These are phyloP conservation scores for Pugionium cornutum DNA, from an alignment of 345 rosid species.

Conservation along the genomic window DNA sequence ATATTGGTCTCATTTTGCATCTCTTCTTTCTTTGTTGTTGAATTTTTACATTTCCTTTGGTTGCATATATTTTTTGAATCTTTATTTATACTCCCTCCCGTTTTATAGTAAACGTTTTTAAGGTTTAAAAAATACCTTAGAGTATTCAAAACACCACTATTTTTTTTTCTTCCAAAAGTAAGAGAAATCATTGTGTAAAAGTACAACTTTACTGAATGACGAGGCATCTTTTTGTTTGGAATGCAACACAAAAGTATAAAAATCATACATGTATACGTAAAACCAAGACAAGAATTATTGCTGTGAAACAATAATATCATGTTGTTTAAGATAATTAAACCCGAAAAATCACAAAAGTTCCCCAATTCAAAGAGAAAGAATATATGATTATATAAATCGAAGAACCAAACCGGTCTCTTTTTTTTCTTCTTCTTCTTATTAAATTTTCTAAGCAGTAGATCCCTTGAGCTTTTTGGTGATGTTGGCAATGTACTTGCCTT, in stretches of 20 bases:
- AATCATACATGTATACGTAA: slow-evolving; percentile 31
- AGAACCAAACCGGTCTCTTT: neutral
- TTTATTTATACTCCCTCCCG: no score
- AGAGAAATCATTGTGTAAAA: no score
- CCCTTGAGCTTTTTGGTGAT: slow-evolving; percentile 91
- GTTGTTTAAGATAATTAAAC: slow-evolving; percentile 29
- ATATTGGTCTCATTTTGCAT: no score
- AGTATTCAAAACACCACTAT: no score
- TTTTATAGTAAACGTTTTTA: no score
- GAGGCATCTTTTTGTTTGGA: slow-evolving; percentile 19
- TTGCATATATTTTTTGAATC: no score
- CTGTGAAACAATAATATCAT: slow-evolving; percentile 21
- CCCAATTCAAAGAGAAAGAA: slow-evolving; percentile 21
- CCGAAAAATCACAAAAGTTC: slow-evolving; percentile 29
- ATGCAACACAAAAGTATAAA: slow-evolving; percentile 14
- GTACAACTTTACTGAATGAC: slow-evolving; percentile 15
- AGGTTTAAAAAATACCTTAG: no score
- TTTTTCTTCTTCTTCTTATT: no score
- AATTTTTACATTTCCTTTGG: no score
- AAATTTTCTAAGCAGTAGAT: slow-evolving; percentile 36
- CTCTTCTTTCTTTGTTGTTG: no score
- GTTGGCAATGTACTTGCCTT: slow-evolving; percentile 86
- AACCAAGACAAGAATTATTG: slow-evolving; percentile 38
- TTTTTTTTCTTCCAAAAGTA: no score
- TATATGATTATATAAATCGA: neutral